These are phyloP conservation scores for Fraxinus floribunda DNA, from an alignment of 305 asterid species.

Conservation along the genomic window DNA sequence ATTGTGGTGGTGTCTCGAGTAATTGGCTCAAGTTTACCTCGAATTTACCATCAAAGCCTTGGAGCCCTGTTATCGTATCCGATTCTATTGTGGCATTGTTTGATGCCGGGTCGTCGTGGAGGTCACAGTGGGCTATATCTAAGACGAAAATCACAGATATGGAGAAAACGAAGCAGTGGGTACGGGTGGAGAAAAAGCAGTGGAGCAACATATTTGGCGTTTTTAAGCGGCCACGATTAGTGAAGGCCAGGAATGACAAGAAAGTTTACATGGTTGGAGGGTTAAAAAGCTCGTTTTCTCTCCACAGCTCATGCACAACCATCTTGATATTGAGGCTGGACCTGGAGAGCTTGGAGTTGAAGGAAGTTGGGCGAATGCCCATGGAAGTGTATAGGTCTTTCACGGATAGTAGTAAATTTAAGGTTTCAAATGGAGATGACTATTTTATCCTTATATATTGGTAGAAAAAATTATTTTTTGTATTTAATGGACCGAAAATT, in stretches of 20 bases:
- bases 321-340: slow-evolving; percentile 84
- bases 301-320: slow-evolving; percentile 75
- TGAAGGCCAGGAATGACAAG: slow-evolving; percentile 52
- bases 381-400: slow-evolving; percentile 69
- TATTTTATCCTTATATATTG: no score
- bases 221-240: slow-evolving; percentile 73
- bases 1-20: neutral
- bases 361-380: slow-evolving; percentile 91
- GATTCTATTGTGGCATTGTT: slow-evolving; percentile 63
- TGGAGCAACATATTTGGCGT: slow-evolving; percentile 87
- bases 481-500: no score
- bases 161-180: slow-evolving; percentile 69
- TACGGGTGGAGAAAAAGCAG: slow-evolving; percentile 63
- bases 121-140: slow-evolving; percentile 91
- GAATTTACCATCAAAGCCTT: slow-evolving; percentile 81
- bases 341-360: slow-evolving; percentile 81
- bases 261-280: slow-evolving; percentile 85
- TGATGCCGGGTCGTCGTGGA: slow-evolving; percentile 92
- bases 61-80: slow-evolving; percentile 70
- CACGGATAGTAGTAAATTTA: slow-evolving; percentile 81
- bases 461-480: no score
- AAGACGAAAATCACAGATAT: slow-evolving; percentile 48
- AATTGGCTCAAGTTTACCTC: slow-evolving; percentile 86
- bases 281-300: slow-evolving; percentile 62
- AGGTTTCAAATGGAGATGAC: slow-evolving; percentile 85